A percentile compares a stretch with the other conserved stretches of the same genome.
phyloP scores from a whole-genome alignment of 1,284 basidiomycete species.

The Chondrostereum purpureum region DNA sequence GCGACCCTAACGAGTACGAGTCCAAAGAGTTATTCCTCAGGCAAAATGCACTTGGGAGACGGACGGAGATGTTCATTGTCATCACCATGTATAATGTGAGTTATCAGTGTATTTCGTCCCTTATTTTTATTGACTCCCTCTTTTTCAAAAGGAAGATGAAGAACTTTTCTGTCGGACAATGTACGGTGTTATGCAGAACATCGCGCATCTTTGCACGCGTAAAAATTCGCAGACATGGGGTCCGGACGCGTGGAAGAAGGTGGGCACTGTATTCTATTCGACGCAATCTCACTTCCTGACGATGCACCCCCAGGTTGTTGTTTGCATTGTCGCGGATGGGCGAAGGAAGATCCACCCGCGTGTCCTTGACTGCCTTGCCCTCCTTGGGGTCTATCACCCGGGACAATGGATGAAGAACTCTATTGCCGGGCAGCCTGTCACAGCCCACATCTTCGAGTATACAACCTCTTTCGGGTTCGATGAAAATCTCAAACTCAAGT shows the following conservation, averaged over 20 bases:
- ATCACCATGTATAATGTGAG: conserved; percentile 94
- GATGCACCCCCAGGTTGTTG: conserved; percentile 65
- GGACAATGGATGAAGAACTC: conserved; percentile 85
- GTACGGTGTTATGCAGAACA: conserved; percentile 94
- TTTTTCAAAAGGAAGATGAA: conserved; percentile 79
- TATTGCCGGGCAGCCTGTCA: conserved; percentile 83
- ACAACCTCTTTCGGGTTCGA: conserved; percentile 90
- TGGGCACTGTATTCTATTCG: conserved; percentile 20
- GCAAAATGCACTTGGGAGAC: conserved; percentile 74
- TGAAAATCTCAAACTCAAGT: conserved; percentile 86
- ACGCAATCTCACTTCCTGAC: neutral
- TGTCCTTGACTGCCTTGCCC: conserved; percentile 86
- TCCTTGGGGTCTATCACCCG: conserved; percentile 73
- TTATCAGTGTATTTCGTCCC: conserved; percentile 13
- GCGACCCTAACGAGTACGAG: conserved; percentile 92
- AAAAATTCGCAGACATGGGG: conserved; percentile 97
- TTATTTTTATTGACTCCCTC: conserved; percentile 3
- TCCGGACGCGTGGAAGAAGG: conserved; percentile 95
- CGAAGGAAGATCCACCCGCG: conserved; percentile 89
- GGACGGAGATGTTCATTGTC: conserved; percentile 90
- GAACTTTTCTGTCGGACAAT: conserved; percentile 89
- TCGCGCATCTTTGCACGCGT: conserved; percentile 84
- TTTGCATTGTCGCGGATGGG: conserved; percentile 94
- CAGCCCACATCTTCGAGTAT: conserved; percentile 94
- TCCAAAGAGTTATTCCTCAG: conserved; percentile 78